Percentiles rank a stretch among this genome's conserved stretches.
phyloP scores from a whole-genome alignment of 2,329 filamentous ascomycete genomes.

The Coniella vitis region DNA sequence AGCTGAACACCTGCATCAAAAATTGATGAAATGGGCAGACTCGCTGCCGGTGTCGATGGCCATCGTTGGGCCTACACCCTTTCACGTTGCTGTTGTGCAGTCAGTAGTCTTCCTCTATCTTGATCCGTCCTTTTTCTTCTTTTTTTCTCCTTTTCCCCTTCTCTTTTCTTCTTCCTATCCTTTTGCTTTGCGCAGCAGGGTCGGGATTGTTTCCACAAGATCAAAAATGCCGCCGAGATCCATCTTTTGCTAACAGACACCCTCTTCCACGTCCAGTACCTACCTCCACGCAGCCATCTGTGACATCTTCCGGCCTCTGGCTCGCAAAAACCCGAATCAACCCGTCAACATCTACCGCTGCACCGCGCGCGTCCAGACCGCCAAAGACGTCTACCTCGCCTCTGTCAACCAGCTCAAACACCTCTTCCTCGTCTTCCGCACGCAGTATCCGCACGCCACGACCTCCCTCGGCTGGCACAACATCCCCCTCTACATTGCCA shows the following conservation, averaged over 20 bases:
- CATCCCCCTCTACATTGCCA: conserved; percentile 24
- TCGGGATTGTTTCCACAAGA: background rate
- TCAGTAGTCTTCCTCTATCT: conserved; percentile 5
- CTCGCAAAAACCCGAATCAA: background rate
- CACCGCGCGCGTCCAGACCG: background rate
- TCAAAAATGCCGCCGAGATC: too few relatives aligned
- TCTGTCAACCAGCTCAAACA: conserved; percentile 18
- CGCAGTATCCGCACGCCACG: conserved; percentile 9
- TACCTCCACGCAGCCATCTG: conserved; percentile 14
- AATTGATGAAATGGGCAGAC: conserved; percentile 19
- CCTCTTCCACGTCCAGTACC: conserved; percentile 2
- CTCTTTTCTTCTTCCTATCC: too few relatives aligned
- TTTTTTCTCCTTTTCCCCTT: too few relatives aligned
- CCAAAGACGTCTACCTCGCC: conserved; percentile 11
- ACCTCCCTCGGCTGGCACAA: conserved; percentile 22
- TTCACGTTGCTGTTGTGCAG: conserved; percentile 15
- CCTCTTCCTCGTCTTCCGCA: conserved; percentile 15
- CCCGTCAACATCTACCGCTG: background rate
- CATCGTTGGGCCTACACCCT: conserved; percentile 2
- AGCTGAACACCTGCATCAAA: conserved; percentile 16
- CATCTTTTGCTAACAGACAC: too few relatives aligned
- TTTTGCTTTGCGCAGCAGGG: too few relatives aligned
- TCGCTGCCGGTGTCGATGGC: conserved; percentile 8
- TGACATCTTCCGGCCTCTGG: conserved; percentile 17
- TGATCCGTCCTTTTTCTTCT: too few relatives aligned